Percentiles rank a stretch among this genome's conserved stretches.
Conservation (phyloP, 768 basidiomycete species). For the Leccinum variicolor region DNA sequence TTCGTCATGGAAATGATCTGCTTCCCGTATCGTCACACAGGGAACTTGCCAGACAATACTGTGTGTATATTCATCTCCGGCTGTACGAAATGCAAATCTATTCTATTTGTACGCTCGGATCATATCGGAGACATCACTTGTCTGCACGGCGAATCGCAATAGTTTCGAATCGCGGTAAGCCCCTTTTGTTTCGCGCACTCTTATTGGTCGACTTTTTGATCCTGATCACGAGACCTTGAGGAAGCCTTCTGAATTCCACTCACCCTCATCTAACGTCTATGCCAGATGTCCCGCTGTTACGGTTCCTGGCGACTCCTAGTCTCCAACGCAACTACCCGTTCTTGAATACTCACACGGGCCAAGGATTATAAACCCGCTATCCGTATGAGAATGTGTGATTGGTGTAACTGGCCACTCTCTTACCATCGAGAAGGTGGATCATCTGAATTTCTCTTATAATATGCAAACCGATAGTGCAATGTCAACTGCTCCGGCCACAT, state of each 20-base stretch:
- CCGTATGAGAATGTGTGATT: neutral
- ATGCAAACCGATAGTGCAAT: slow-evolving; percentile 6
- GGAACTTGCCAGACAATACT: neutral
- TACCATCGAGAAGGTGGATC: neutral
- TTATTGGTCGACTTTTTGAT: neutral
- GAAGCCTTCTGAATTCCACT: neutral
- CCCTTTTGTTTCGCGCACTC: neutral
- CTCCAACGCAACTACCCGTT: neutral
- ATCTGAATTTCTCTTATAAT: neutral
- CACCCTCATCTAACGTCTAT: neutral
- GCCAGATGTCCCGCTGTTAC: neutral
- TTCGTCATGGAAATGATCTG: neutral
- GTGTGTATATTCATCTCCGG: neutral
- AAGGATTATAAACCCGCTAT: neutral
- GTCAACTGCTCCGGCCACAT: neutral
- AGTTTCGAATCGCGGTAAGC: neutral
- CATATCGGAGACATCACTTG: neutral
- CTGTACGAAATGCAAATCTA: neutral
- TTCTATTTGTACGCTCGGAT: neutral
- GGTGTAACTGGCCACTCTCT: too few species aligned
- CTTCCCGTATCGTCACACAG: too few species aligned
- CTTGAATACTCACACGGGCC: neutral
- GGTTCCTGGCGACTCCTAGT: neutral
- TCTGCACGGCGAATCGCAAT: neutral
- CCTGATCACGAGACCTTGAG: neutral